phyloP scores from a whole-genome alignment of 129 eudicot species.

The Flaveria linearis region DNA sequence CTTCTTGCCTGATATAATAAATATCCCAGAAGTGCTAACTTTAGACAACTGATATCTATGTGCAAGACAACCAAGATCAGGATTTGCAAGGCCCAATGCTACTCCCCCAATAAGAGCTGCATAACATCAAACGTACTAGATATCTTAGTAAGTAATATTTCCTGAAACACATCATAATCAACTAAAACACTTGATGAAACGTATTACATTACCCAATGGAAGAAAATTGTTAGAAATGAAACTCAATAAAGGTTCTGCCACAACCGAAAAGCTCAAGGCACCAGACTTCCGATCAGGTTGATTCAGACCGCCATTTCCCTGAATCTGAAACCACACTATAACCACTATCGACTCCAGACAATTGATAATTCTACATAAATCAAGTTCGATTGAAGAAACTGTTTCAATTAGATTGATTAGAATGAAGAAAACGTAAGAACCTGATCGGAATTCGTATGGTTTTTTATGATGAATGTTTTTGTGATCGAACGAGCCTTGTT shows the following conservation, averaged over 20 bases:
- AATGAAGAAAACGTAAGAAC: constrained; percentile 27
- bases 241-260: constrained; percentile 43
- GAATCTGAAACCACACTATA: constrained; percentile 28
- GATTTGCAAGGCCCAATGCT: constrained; percentile 68
- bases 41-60: constrained; percentile 61
- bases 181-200: neutral
- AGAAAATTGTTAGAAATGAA: constrained; percentile 64
- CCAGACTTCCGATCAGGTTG: constrained; percentile 19
- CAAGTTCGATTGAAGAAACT: neutral
- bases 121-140: constrained; percentile 24
- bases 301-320: constrained; percentile 42
- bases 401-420: neutral
- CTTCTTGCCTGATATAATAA: constrained; percentile 71
- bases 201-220: constrained; percentile 52
- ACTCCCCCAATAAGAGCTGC: constrained; percentile 86
- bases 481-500: constrained; percentile 37
- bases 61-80: constrained; percentile 76
- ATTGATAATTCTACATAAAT: neutral
- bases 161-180: neutral
- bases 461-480: constrained; percentile 31
- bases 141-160: neutral
- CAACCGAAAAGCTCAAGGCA: constrained; percentile 15
- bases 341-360: constrained; percentile 1
- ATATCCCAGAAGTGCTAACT: constrained; percentile 76
- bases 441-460: constrained; percentile 39